phyloP scores from a whole-genome alignment of 495 filamentous ascomycete genomes.

The Hypoxylon subgilvum region DNA sequence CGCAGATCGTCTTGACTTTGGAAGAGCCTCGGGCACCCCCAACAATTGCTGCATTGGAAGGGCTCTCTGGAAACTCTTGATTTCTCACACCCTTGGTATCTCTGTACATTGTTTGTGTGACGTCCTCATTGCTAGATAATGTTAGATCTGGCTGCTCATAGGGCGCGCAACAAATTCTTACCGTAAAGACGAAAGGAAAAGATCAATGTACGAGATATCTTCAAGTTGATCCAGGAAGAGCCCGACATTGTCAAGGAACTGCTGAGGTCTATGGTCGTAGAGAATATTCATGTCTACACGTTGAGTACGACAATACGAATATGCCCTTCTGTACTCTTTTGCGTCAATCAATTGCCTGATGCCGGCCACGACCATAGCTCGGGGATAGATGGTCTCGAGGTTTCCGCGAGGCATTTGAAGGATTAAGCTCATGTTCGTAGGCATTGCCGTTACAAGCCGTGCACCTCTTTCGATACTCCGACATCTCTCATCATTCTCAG shows the following conservation, averaged over 20 bases:
- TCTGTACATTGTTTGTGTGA: slow-evolving; percentile 90
- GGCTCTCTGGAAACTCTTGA: slow-evolving; percentile 27
- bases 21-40: slow-evolving; percentile 42
- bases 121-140: slow-evolving; percentile 79
- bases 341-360: slow-evolving; percentile 78
- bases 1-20: slow-evolving; percentile 87
- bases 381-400: slow-evolving; percentile 90
- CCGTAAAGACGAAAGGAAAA: slow-evolving; percentile 89
- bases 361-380: slow-evolving; percentile 88
- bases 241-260: slow-evolving; percentile 77
- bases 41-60: not conserved
- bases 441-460: slow-evolving; percentile 85
- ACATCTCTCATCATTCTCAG: slow-evolving; percentile 90
- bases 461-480: slow-evolving; percentile 90
- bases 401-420: slow-evolving; percentile 96
- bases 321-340: slow-evolving; percentile 82
- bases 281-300: slow-evolving; percentile 97
- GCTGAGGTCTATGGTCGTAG: slow-evolving; percentile 85
- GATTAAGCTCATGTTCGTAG: slow-evolving; percentile 78
- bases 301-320: slow-evolving; percentile 85
- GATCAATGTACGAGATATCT: slow-evolving; percentile 82
- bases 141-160: slow-evolving; percentile 2
- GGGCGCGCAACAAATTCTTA: slow-evolving; percentile 49
- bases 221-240: slow-evolving; percentile 87
- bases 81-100: slow-evolving; percentile 65